Evolutionary conservation across 2,329 filamentous ascomycete species (phyloP), one percentile per base, ranked within the genome.

Genomic region (Fusarium sp.): DNA sequence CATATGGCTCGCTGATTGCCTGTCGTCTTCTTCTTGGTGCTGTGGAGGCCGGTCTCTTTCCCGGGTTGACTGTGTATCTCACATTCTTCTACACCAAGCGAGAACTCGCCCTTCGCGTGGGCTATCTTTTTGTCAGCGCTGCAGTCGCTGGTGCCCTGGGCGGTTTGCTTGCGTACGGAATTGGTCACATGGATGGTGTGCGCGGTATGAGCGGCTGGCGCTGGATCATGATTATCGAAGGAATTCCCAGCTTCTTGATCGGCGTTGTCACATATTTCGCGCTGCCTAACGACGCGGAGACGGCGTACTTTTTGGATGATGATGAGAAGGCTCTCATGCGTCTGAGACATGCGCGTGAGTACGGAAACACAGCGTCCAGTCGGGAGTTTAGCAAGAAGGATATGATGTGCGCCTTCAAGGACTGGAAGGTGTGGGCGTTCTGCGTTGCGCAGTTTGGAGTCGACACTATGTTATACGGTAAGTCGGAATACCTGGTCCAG

Each of bases 361-460:
- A 86, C 38, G 84, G 84, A n/a, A 78, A 79, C 59, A 85, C 84
- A 8, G 76, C 72, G 41, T 83, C 80, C 42, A 81, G 83, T 33
- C 78, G 80, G 53, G 74, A 83, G 72, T 83, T 86, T 45, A 80
- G 77, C 69, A 87, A 85, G 79, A 76, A 79, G 10, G 92, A 94
- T 72, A 90, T 92, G 74, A 80, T 84, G 67, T 86, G 86, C 57
- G 91, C 89, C 0, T 87, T 92, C 62, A 85, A 82, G 67, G 92
- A 95, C 77, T 93, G 91, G 91, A 93, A 91, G 76, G 87, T 92
- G 26, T 93, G 89, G 84, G 80, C 85, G 2, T 93, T 93, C 75
- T 89, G 85, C 67, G 77, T 88, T 37, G 90, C 83, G 7, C 90
- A 93, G 76, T 94, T 94, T 74, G 90, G 91, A 6, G 84, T 86